Percentiles rank a stretch among this genome's conserved stretches.
Conservation (phyloP, 2,329 filamentous ascomycete species). For the Paradendryphiella salina region DNA sequence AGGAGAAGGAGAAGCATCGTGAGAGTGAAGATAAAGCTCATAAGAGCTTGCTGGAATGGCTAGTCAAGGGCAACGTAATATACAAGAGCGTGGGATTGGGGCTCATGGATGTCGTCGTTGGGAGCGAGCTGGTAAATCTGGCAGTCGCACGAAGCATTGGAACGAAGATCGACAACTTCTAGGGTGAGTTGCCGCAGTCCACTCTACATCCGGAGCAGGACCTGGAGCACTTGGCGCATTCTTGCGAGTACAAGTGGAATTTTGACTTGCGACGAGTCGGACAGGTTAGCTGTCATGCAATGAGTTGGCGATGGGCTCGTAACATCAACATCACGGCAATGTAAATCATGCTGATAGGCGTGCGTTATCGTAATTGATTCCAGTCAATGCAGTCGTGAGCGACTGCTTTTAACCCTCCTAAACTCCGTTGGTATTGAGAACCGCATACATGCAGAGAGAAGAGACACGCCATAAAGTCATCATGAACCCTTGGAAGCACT, state of each 20-base stretch:
- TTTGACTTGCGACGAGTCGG: no score
- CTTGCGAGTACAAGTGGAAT: conserved; percentile 17
- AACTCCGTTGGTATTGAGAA: conserved; percentile 47
- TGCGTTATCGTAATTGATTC: conserved; percentile 43
- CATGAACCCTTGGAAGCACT: conserved; percentile 31
- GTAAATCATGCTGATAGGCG: conserved; percentile 32
- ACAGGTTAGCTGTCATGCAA: background rate
- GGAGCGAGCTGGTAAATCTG: conserved; percentile 60
- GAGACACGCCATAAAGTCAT: conserved; percentile 46
- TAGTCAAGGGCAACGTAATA: conserved; percentile 66
- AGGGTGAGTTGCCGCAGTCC: conserved; percentile 6
- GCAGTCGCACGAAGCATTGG: conserved; percentile 61
- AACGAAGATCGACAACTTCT: conserved; percentile 56
- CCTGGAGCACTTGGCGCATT: background rate
- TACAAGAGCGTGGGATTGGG: conserved; percentile 72
- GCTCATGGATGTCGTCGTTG: conserved; percentile 69
- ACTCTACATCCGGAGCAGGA: background rate
- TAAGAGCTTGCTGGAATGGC: conserved; percentile 59
- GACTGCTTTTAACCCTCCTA: conserved; percentile 47
- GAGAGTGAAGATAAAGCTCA: conserved; percentile 41
- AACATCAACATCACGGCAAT: conserved; percentile 20
- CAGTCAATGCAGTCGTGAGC: conserved; percentile 40
- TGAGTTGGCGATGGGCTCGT: background rate
- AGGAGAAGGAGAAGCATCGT: conserved; percentile 26
- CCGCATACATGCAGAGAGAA: conserved; percentile 48